phyloP scores from a whole-genome alignment of 1,284 basidiomycete genomes.

The Ceratobasidium sp. region DNA sequence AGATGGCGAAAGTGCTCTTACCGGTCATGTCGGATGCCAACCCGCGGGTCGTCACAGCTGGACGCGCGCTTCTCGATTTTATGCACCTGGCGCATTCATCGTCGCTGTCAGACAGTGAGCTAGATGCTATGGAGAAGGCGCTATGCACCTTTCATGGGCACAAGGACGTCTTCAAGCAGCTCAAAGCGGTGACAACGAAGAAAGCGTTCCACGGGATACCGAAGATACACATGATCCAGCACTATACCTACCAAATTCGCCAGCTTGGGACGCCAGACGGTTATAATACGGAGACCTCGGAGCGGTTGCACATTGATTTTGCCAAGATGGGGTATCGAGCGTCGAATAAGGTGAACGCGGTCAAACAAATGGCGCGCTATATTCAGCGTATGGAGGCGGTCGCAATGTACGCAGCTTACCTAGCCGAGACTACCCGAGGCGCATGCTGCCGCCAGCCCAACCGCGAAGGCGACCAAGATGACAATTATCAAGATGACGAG shows the following conservation, averaged over 20 bases:
- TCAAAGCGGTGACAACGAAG: conserved; percentile 47
- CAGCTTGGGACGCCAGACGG: conserved; percentile 43
- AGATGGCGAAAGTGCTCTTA: conserved; percentile 52
- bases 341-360: conserved; percentile 40
- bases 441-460: too few relatives aligned
- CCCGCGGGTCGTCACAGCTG: conserved; percentile 41
- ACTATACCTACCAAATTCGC: conserved; percentile 37
- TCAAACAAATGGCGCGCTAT: conserved; percentile 43
- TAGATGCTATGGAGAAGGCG: conserved; percentile 48
- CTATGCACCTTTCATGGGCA: conserved; percentile 51
- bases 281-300: conserved; percentile 43
- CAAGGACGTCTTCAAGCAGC: conserved; percentile 51
- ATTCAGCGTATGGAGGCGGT: conserved; percentile 39
- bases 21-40: conserved; percentile 47
- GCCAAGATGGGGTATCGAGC: conserved; percentile 41
- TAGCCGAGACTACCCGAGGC: too few relatives aligned
- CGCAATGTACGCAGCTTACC: conserved; percentile 31
- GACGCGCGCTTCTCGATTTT: conserved; percentile 52
- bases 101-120: conserved; percentile 48
- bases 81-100: conserved; percentile 46
- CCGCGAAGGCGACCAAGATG: too few relatives aligned
- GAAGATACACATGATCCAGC: conserved; percentile 53
- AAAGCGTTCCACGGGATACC: conserved; percentile 52
- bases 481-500: too few relatives aligned
- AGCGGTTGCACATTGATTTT: conserved; percentile 45